Conservation (phyloP, 768 basidiomycete genomes). For the Lactifluus volemus region DNA sequence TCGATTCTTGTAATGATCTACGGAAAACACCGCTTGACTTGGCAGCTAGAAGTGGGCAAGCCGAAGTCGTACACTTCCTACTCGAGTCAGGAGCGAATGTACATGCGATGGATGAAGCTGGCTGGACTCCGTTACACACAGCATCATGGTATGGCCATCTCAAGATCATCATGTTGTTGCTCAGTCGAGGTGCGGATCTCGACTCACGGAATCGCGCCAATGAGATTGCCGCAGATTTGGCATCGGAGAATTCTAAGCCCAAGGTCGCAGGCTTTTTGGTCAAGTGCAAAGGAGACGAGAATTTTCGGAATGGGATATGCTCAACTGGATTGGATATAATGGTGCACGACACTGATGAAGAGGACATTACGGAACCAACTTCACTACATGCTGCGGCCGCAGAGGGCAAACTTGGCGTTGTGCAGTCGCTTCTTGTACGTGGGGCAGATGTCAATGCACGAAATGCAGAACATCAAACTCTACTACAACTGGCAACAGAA, state of each 20-base stretch:
- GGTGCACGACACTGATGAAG: background rate
- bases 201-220: background rate
- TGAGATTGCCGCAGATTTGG: background rate
- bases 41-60: too few relatives aligned
- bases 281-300: background rate
- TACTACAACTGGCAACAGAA: too few relatives aligned
- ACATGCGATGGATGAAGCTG: background rate
- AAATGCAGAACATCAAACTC: too few relatives aligned
- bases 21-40: too few relatives aligned
- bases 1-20: too few relatives aligned
- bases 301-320: background rate
- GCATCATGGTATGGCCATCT: background rate
- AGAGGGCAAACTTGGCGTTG: too few relatives aligned
- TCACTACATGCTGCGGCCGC: background rate
- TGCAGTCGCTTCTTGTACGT: too few relatives aligned
- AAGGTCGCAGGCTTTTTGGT: background rate
- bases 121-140: constrained; percentile 1
- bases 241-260: background rate
- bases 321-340: background rate
- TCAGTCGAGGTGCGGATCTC: background rate
- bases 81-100: too few relatives aligned
- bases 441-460: too few relatives aligned
- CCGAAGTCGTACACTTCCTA: too few relatives aligned
- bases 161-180: background rate
- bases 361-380: too few relatives aligned